phyloP scores from a whole-genome alignment of 1,284 basidiomycete species.

The Xerocomus amazonicus region DNA sequence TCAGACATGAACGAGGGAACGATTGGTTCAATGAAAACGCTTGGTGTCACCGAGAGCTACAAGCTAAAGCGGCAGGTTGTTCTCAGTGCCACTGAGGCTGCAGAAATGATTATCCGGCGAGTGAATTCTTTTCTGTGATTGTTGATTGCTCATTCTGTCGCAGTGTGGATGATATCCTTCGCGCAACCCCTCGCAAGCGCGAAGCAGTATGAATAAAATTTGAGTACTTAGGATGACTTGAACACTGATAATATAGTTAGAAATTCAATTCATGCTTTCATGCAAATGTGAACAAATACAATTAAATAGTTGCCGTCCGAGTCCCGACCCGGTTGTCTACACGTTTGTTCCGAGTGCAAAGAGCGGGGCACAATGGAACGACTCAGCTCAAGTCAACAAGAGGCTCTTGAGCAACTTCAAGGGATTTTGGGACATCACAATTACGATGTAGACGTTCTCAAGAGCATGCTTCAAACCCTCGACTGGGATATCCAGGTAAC shows the following conservation, averaged over 20 bases:
- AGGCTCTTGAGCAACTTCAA: slow-evolving; percentile 18
- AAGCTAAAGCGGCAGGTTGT: slow-evolving; percentile 97
- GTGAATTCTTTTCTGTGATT: slow-evolving; percentile 30
- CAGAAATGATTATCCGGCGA: slow-evolving; percentile 96
- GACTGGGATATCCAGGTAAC: slow-evolving; percentile 67
- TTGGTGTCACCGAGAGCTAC: slow-evolving; percentile 94
- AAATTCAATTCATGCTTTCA: too few species aligned
- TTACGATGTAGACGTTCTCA: slow-evolving; percentile 53
- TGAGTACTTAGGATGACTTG: too few species aligned
- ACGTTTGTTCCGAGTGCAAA: not conserved
- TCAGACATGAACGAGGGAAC: slow-evolving; percentile 85
- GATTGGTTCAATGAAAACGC: slow-evolving; percentile 83
- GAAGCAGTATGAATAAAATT: slow-evolving; percentile 50
- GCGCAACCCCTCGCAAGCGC: slow-evolving; percentile 60
- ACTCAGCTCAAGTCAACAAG: slow-evolving; percentile 13
- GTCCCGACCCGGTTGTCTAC: not conserved
- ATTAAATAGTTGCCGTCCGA: not conserved
- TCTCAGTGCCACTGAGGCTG: slow-evolving; percentile 90
- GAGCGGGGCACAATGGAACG: slow-evolving; percentile 13
- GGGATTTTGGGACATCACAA: slow-evolving; percentile 35
- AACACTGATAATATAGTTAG: too few species aligned
- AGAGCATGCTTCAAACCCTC: slow-evolving; percentile 55
- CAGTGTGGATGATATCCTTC: slow-evolving; percentile 68
- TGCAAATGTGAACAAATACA: not conserved
- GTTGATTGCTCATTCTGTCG: slow-evolving; percentile 9